Conservation (phyloP, 2,329 filamentous ascomycete genomes). For the Clarireedia sp. region DNA sequence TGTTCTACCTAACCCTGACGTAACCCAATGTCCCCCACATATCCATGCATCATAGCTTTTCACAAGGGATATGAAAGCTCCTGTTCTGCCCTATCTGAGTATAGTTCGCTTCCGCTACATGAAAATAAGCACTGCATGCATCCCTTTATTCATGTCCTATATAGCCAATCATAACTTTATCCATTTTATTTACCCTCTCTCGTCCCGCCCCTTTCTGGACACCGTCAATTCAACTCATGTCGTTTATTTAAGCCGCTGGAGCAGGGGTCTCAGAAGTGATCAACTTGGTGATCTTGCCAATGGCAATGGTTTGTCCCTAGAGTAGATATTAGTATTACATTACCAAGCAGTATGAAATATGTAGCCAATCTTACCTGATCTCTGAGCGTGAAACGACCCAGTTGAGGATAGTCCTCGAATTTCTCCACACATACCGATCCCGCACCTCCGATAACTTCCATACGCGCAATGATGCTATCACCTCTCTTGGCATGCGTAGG, state of each 20-base stretch:
- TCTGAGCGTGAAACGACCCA: constrained; percentile 83
- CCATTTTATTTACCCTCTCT: too few relatives aligned
- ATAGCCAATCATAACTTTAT: too few relatives aligned
- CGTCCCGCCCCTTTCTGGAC: too few relatives aligned
- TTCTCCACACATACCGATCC: constrained; percentile 86
- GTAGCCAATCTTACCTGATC: constrained; percentile 56
- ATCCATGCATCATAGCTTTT: too few relatives aligned
- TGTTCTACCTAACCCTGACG: too few relatives aligned
- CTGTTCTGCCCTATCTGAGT: too few relatives aligned
- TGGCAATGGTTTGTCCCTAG: constrained; percentile 96
- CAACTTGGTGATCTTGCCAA: constrained; percentile 97
- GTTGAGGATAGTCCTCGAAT: constrained; percentile 93
- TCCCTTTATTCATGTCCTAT: too few relatives aligned
- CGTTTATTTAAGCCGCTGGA: constrained; percentile 6
- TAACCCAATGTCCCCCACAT: too few relatives aligned
- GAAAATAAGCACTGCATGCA: too few relatives aligned
- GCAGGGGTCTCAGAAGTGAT: constrained; percentile 36
- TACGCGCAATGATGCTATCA: constrained; percentile 80
- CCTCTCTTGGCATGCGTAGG: constrained; percentile 82
- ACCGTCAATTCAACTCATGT: too few relatives aligned
- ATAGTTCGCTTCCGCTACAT: too few relatives aligned
- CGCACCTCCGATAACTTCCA: constrained; percentile 79
- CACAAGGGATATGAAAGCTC: too few relatives aligned
- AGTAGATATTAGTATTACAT: constrained; percentile 18
- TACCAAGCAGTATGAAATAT: background rate